Base-by-base conservation (phyloP, 192 early-diverging fungal genomes). In the Gryganskiella cystojenkinii region DNA sequence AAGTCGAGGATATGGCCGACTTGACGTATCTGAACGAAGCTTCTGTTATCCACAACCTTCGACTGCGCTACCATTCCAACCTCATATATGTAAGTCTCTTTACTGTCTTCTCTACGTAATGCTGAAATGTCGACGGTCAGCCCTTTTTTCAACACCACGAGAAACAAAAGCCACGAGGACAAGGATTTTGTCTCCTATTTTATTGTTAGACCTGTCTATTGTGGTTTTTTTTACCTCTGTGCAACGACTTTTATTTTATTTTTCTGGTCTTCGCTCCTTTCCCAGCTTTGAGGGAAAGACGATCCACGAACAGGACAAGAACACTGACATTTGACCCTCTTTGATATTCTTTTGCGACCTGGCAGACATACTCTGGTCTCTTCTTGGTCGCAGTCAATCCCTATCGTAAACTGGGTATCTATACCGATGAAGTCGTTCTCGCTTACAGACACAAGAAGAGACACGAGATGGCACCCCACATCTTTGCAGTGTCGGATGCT, bases 341-440 rank as follows among this genome's bases (percentile, higher is more conserved):
- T n/a, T n/a, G n/a, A n/a, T n/a, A n/a, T n/a, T n/a, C n/a, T n/a
- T n/a, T n/a, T n/a, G n/a, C n/a, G n/a, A n/a, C n/a, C n/a, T n/a
- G n/a, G 27, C 68, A 95, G 93, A 99, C 98, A 43, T 99, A 99
- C 75, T 98, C 96, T n/a, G 98, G 98, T 19, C 90, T 99, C 28
- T 99, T 99, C 84, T 86, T 98, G 82, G 98, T 99, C 0, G 95
- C 98, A 3, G 93, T 99, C 57, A 99, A 99, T 67, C 98, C 98
- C 28, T 99, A 99, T 88, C 92, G 92, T 69, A 87, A 91, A 37
- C 84, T 98, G 19, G 92, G 92, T 28, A 97, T 99, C 55, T 99
- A 99, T 83, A 87, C 86, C 5, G 92, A 95, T 37, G 85, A 93
- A 28, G 76, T 88, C 15, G 81, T 96, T n/a, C 82, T 82, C 42